Evolutionary conservation across 2,329 filamentous ascomycete species (phyloP).

Genomic region (Cylindrodendrum hubeiense): DNA sequence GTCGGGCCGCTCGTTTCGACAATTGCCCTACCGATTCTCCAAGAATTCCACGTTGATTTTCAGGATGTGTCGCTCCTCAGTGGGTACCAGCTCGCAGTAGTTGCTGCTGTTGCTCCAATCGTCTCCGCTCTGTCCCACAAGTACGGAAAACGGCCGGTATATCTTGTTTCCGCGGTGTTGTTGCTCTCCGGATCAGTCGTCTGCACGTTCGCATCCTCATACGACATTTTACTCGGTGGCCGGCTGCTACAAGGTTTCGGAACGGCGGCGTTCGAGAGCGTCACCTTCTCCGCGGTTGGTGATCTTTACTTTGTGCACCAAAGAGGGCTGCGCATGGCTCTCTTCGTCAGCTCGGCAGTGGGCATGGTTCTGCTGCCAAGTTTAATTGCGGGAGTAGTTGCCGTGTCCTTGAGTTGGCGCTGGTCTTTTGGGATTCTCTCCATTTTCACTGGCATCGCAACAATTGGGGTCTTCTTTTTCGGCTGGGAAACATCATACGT

Average conservation of each 20-base stretch:
- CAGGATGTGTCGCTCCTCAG: constrained; percentile 19
- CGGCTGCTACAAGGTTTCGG: constrained; percentile 18
- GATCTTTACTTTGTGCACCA: constrained; percentile 29
- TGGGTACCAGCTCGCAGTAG: constrained; percentile 16
- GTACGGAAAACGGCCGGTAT: constrained; percentile 26
- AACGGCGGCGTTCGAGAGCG: constrained; percentile 22
- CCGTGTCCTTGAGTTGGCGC: not conserved
- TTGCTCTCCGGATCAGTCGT: constrained; percentile 18
- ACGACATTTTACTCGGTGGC: constrained; percentile 10
- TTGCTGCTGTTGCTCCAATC: constrained; percentile 14
- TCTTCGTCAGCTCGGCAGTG: not conserved
- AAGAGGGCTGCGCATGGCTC: constrained; percentile 16
- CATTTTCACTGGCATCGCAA: not conserved
- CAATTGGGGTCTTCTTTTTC: not conserved
- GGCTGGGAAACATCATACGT: not conserved
- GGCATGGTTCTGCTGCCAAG: not conserved
- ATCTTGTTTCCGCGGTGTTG: constrained; percentile 15
- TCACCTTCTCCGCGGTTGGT: constrained; percentile 9
- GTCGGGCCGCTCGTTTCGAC: not conserved
- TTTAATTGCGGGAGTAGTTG: not conserved
- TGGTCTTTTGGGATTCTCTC: not conserved
- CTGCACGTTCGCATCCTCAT: constrained; percentile 9
- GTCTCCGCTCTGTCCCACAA: constrained; percentile 22
- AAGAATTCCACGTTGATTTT: not conserved
- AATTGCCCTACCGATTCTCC: not conserved